phyloP scores from a whole-genome alignment of 495 filamentous ascomycete genomes.

The Tuber borchii region DNA sequence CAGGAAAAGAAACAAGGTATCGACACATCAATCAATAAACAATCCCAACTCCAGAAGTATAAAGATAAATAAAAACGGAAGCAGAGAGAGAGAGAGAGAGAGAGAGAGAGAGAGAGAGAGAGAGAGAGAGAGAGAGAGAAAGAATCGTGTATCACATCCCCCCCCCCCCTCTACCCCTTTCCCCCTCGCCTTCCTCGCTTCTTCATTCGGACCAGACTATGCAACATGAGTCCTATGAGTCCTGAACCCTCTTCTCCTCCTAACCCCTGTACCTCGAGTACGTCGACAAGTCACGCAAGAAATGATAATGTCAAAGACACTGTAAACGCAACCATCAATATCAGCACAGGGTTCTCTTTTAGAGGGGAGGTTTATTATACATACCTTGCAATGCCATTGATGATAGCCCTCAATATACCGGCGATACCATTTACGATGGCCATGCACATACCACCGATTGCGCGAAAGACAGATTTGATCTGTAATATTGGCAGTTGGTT shows the following conservation, averaged over 20 bases:
- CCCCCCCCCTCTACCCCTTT: background rate
- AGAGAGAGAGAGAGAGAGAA: background rate
- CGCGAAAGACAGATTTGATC: slow-evolving; percentile 70
- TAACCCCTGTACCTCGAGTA: slow-evolving; percentile 42
- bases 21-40: background rate
- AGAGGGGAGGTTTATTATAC: background rate
- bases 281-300: slow-evolving; percentile 76
- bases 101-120: background rate
- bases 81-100: background rate
- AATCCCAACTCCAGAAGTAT: background rate
- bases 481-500: slow-evolving; percentile 42
- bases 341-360: background rate
- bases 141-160: background rate
- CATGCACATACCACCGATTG: slow-evolving; percentile 79
- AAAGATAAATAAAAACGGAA: background rate
- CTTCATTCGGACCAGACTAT: background rate
- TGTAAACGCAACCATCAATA: slow-evolving; percentile 51
- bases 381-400: slow-evolving; percentile 51
- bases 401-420: slow-evolving; percentile 66
- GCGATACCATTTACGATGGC: slow-evolving; percentile 77
- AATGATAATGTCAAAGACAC: slow-evolving; percentile 77
- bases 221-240: background rate
- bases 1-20: background rate
- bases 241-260: background rate
- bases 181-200: background rate